These are phyloP conservation scores for Auricularia sp. DNA, from an alignment of 768 basidiomycete genomes.

Conservation along the genomic window DNA sequence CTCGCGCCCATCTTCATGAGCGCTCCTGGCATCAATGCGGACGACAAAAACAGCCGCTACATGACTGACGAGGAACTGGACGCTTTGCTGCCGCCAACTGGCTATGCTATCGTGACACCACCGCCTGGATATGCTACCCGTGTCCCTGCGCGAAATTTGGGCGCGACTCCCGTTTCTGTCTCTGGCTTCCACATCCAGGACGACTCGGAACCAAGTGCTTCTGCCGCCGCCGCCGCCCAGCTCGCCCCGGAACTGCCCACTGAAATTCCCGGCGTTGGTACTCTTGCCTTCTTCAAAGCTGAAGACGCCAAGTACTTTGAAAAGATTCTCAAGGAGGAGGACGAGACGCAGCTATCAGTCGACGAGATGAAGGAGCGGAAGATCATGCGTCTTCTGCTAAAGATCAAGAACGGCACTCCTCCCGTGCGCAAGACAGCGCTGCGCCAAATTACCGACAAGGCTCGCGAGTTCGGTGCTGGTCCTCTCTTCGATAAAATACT, in stretches of 20 bases:
- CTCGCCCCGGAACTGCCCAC: conserved; percentile 90
- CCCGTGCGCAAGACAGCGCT: conserved; percentile 96
- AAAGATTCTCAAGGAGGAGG: conserved; percentile 90
- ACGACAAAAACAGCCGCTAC: conserved; percentile 94
- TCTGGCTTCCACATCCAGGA: conserved; percentile 96
- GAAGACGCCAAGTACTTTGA: conserved; percentile 98
- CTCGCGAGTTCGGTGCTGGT: conserved; percentile 95
- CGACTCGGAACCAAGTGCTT: conserved; percentile 72
- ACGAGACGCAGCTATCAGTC: conserved; percentile 83
- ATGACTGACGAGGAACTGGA: conserved; percentile 95
- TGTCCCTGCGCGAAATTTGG: conserved; percentile 41
- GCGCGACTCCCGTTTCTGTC: conserved; percentile 37
- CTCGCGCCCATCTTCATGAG: conserved; percentile 84
- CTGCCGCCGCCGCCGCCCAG: conserved; percentile 80
- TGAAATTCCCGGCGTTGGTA: conserved; percentile 96
- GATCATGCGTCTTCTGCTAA: conserved; percentile 94
- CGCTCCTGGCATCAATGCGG: conserved; percentile 62
- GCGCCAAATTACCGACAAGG: conserved; percentile 97
- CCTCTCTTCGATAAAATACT: conserved; percentile 98
- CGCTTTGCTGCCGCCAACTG: conserved; percentile 71
- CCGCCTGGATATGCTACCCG: conserved; percentile 88
- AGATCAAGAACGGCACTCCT: conserved; percentile 99
- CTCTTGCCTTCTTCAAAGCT: conserved; percentile 93
- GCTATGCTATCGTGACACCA: conserved; percentile 87
- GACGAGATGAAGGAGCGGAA: conserved; percentile 99